These are phyloP conservation scores for Cryptosporidium tyzzeri DNA, from an alignment of 169 alveolate genomes.

Conservation along the genomic window DNA sequence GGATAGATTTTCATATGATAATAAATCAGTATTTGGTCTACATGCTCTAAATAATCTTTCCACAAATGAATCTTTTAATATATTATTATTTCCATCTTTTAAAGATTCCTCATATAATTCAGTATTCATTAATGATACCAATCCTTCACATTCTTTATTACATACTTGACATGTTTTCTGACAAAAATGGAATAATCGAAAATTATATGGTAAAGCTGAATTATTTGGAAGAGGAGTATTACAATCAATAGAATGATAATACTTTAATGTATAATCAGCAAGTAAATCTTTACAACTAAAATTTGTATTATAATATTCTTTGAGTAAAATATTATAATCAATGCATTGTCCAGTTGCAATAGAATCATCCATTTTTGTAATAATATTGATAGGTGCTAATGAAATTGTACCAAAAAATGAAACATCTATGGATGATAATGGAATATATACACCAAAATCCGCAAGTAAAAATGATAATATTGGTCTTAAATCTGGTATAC, in stretches of 20 bases:
- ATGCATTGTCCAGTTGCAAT: constrained; percentile 26
- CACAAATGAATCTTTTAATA: constrained; percentile 30
- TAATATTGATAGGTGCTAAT: constrained; percentile 54
- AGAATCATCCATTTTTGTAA: constrained; percentile 38
- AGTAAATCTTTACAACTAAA: constrained; percentile 47
- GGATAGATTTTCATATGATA: constrained; percentile 13
- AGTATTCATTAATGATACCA: constrained; percentile 44
- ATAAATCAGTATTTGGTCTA: constrained; percentile 50
- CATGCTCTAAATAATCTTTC: constrained; percentile 49
- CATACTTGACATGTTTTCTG: constrained; percentile 63
- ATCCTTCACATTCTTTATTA: constrained; percentile 66
- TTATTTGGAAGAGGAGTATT: constrained; percentile 46
- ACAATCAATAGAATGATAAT: constrained; percentile 38
- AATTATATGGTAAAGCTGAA: constrained; percentile 46
- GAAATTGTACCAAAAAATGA: constrained; percentile 48
- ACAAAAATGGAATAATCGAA: constrained; percentile 51
- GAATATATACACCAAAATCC: constrained; percentile 63
- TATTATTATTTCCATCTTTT: background rate
- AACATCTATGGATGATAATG: constrained; percentile 62
- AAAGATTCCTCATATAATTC: constrained; percentile 26
- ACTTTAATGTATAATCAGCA: background rate
- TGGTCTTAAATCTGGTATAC: constrained; percentile 68
- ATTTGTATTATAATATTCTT: constrained; percentile 35
- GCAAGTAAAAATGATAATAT: constrained; percentile 57
- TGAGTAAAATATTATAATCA: constrained; percentile 43